These are phyloP conservation scores for Sarocladium brachiariae DNA, from an alignment of 2,329 filamentous ascomycete genomes.

Conservation along the genomic window DNA sequence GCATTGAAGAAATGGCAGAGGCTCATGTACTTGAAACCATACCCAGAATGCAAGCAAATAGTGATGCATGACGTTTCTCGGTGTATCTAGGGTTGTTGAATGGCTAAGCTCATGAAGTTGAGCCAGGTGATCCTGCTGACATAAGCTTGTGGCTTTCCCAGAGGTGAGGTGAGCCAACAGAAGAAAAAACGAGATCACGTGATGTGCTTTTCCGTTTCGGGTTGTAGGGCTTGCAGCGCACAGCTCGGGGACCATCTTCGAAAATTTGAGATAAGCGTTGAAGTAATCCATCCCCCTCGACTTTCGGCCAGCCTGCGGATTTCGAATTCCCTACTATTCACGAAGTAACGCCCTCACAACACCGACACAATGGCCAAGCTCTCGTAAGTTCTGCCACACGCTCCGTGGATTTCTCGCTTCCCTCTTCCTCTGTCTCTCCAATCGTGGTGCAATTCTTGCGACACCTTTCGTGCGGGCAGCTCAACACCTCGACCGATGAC, in stretches of 20 bases:
- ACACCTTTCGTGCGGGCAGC: constrained; percentile 12
- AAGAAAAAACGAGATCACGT: constrained; percentile 2
- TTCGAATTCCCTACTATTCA: constrained; percentile 12
- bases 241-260: constrained; percentile 6
- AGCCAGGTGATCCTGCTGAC: no score
- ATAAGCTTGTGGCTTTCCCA: no score
- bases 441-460: constrained; percentile 12
- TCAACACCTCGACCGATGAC: neutral
- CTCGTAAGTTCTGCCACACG: constrained; percentile 44
- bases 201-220: neutral
- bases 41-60: neutral
- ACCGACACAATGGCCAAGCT: constrained; percentile 56
- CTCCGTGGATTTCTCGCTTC: no score
- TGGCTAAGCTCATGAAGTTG: neutral
- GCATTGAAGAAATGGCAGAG: constrained; percentile 5
- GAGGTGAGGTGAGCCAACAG: no score
- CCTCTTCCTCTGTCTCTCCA: no score
- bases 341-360: constrained; percentile 35
- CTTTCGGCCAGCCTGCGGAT: constrained; percentile 6
- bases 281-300: constrained; percentile 5
- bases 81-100: constrained; percentile 1
- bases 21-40: neutral
- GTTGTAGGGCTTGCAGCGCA: constrained; percentile 7
- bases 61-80: neutral
- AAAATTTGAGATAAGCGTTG: constrained; percentile 8